phyloP scores from a whole-genome alignment of 495 filamentous ascomycete species.

The Penicillium fimorum region DNA sequence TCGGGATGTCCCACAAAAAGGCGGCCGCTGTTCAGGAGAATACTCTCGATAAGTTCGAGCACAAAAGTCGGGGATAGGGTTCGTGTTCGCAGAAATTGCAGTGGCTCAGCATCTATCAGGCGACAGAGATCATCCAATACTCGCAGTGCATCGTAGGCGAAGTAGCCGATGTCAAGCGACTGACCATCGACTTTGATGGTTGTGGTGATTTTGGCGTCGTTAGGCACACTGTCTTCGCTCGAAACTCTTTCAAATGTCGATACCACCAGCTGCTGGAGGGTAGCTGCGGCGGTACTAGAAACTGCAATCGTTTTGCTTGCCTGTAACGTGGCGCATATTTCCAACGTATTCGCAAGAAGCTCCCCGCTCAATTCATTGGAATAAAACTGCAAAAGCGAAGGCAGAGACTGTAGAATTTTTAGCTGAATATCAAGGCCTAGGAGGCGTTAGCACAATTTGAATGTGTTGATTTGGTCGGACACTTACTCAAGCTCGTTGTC shows the following conservation, averaged over 20 bases:
- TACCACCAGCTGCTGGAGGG: conserved; percentile 89
- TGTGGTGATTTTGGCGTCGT: conserved; percentile 32
- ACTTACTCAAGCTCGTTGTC: conserved; percentile 62
- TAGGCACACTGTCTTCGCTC: conserved; percentile 70
- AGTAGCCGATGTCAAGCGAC: conserved; percentile 62
- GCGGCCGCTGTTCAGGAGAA: conserved; percentile 77
- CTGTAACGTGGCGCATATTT: conserved; percentile 88
- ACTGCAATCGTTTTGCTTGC: conserved; percentile 87
- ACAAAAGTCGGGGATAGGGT: conserved; percentile 77
- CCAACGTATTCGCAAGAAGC: conserved; percentile 73
- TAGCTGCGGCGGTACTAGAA: conserved; percentile 91
- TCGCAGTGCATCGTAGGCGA: conserved; percentile 82
- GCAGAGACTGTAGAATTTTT: conserved; percentile 91
- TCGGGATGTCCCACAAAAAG: conserved; percentile 79
- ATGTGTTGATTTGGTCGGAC: not conserved
- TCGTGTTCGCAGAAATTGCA: conserved; percentile 74
- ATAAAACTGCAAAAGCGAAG: conserved; percentile 90
- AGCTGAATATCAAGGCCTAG: conserved; percentile 86
- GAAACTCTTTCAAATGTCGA: conserved; percentile 90
- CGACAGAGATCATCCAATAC: conserved; percentile 89
- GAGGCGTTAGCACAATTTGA: conserved; percentile 29
- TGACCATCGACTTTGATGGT: conserved; percentile 53
- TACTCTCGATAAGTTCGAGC: conserved; percentile 86
- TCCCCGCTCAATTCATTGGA: conserved; percentile 75
- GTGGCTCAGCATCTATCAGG: conserved; percentile 76